Base-by-base conservation (phyloP, 2,329 filamentous ascomycete species). In the Neopestalotiopsis clavispora region DNA sequence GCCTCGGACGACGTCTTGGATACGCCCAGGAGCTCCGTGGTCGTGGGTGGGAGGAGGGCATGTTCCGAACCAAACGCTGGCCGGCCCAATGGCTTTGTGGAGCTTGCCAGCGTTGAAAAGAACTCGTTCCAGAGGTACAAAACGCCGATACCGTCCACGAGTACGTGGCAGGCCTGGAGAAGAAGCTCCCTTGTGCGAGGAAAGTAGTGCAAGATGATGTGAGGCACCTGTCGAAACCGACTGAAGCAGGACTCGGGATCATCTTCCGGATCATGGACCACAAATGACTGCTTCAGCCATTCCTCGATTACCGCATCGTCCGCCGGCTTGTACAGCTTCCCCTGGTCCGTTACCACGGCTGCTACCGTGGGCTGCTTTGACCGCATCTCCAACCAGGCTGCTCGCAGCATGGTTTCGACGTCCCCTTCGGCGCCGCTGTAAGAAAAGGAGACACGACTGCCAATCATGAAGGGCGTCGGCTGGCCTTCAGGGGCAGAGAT, bases 391-490 rank as follows among this genome's bases (percentile, higher is more conserved):
- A 62, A 14, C 59, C 59, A 62, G 9, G 32, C 30, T 42, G 28
- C 34, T 3, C 34, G 30, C 7, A 62, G 59, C 32, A 40, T 10
- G 32, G 13, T 5, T 32, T 20, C 10, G 17, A 62, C 14, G n/a
- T 38, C 30, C 23, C 6, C 14, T 10, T 40, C 59, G 17, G n/a
- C 32, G 34, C 30, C 30, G n/a, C 34, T 34, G 59, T 34, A 62
- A 17, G 32, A 28, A 14, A 62, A 40, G 12, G 5, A n/a, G 1
- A 62, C 34, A 5, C 32, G n/a, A 17, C 59, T 62, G 32, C 59
- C 32, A 5, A 40, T 62, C 59, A 62, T 62, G 30, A 62, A 62
- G n/a, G 59, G 32, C 9, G 59, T 62, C 14, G 59, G n/a, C 4
- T 62, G 32, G 20, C 30, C 59, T 4, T 62, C 32, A 20, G 32